Conservation (phyloP, 208 protist species). For the Acanthamoeba polyphaga region DNA sequence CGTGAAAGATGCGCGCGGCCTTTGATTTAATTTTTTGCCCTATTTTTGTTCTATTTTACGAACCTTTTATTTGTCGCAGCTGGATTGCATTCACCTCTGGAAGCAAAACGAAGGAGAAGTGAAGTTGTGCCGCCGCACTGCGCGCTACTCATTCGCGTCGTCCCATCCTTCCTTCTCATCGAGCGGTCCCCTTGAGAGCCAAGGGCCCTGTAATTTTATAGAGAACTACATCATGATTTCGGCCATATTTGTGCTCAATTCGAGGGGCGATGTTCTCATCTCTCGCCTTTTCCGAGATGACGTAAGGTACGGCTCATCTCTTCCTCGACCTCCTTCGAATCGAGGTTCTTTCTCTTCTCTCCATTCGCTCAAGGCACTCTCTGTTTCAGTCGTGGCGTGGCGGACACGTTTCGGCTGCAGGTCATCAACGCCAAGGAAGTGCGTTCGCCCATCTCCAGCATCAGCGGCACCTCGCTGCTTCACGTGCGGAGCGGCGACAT, state of each 20-base stretch:
- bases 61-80: too few species aligned
- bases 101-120: too few species aligned
- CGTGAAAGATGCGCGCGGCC: too few species aligned
- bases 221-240: constrained; percentile 87
- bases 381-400: background rate
- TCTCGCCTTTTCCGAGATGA: constrained; percentile 46
- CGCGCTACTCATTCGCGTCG: too few species aligned
- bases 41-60: too few species aligned
- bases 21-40: too few species aligned
- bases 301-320: background rate
- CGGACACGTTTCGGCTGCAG: constrained; percentile 42
- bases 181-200: constrained; percentile 54
- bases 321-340: background rate
- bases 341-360: background rate
- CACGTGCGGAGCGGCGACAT: constrained; percentile 63
- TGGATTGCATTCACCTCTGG: too few species aligned
- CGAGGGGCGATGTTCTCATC: constrained; percentile 67
- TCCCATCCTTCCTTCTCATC: too few species aligned
- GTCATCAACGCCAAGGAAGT: constrained; percentile 75
- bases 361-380: background rate
- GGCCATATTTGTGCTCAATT: constrained; percentile 51
- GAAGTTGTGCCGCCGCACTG: too few species aligned
- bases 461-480: constrained; percentile 50
- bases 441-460: constrained; percentile 55
- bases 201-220: constrained; percentile 73